Evolutionary conservation across 2,329 filamentous ascomycete species (phyloP).

Genomic region (Trichoderma oligosporum): DNA sequence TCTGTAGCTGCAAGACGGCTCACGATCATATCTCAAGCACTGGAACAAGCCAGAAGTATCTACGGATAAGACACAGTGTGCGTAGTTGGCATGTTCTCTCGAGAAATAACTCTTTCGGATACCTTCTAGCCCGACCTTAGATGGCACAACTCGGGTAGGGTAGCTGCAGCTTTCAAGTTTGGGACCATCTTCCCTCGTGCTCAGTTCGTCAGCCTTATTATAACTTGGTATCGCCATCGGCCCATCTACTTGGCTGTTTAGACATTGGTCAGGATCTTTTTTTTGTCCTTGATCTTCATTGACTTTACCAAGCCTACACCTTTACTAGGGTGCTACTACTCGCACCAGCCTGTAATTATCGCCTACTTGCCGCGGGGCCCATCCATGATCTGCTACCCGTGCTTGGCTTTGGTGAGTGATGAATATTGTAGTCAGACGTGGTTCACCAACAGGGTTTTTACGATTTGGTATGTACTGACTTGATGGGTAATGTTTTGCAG

Average conservation of each 20-base stretch:
- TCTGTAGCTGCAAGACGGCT: not conserved
- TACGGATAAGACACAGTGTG: not conserved
- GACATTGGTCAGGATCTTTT: not conserved
- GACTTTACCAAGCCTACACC: slow-evolving; percentile 9
- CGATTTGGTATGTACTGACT: slow-evolving; percentile 13
- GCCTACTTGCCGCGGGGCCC: slow-evolving; percentile 9
- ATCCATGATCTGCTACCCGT: not conserved
- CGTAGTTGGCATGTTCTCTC: not conserved
- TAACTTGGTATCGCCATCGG: not conserved
- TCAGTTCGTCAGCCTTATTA: not conserved
- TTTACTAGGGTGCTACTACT: too few relatives aligned
- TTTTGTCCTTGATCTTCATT: not conserved
- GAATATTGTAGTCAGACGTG: not conserved
- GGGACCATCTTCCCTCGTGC: not conserved
- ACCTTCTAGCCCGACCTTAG: not conserved
- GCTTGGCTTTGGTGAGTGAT: slow-evolving; percentile 13
- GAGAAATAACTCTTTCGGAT: not conserved
- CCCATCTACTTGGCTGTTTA: slow-evolving; percentile 3
- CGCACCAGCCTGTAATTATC: too few relatives aligned
- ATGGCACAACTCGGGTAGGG: slow-evolving; percentile 1
- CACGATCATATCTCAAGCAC: not conserved
- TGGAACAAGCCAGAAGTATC: not conserved
- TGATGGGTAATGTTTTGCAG: slow-evolving; percentile 13
- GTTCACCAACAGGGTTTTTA: slow-evolving; percentile 11
- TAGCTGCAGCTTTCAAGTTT: slow-evolving; percentile 9